Evolutionary conservation across 1,139 yeast genomes (phyloP).

Genomic region (Lodderomyces jiufengensis): DNA sequence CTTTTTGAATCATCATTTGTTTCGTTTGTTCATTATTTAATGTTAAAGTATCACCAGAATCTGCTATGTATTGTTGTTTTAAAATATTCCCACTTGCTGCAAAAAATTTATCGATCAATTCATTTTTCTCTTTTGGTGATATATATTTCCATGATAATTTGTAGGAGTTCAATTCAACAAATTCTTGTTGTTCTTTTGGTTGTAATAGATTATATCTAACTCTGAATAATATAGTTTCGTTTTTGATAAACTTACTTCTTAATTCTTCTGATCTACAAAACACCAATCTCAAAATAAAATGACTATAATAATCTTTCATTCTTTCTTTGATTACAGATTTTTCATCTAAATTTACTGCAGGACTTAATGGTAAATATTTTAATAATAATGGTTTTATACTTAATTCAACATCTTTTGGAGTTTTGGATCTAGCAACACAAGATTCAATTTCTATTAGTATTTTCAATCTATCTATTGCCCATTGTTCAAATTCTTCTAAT

Average conservation of each 20-base stretch:
- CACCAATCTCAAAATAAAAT: slow-evolving; percentile 80
- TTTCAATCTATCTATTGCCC: slow-evolving; percentile 92
- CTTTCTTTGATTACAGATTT: slow-evolving; percentile 49
- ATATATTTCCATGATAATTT: slow-evolving; percentile 74
- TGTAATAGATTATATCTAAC: slow-evolving; percentile 67
- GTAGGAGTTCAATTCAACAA: slow-evolving; percentile 50
- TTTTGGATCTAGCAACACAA: slow-evolving; percentile 61
- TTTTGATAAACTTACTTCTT: slow-evolving; percentile 69
- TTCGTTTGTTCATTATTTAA: slow-evolving; percentile 42
- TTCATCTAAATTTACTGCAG: slow-evolving; percentile 20
- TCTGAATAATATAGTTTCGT: slow-evolving; percentile 73
- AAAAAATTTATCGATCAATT: slow-evolving; percentile 48
- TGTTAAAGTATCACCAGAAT: slow-evolving; percentile 17
- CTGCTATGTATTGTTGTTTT: slow-evolving; percentile 24
- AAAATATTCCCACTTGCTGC: slow-evolving; percentile 47
- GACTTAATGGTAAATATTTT: slow-evolving; percentile 61
- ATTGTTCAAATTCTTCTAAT: slow-evolving; percentile 83
- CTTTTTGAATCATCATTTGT: slow-evolving; percentile 44
- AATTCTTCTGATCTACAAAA: slow-evolving; percentile 89
- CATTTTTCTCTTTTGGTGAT: slow-evolving; percentile 54
- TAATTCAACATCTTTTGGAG: slow-evolving; percentile 60
- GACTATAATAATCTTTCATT: slow-evolving; percentile 88
- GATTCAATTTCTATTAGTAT: slow-evolving; percentile 83
- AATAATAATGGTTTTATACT: slow-evolving; percentile 63
- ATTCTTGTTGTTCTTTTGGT: slow-evolving; percentile 65